Evolutionary conservation across 345 rosid genomes (phyloP), one percentile per base, ranked within the genome.

Genomic region (Lepidium africanum): DNA sequence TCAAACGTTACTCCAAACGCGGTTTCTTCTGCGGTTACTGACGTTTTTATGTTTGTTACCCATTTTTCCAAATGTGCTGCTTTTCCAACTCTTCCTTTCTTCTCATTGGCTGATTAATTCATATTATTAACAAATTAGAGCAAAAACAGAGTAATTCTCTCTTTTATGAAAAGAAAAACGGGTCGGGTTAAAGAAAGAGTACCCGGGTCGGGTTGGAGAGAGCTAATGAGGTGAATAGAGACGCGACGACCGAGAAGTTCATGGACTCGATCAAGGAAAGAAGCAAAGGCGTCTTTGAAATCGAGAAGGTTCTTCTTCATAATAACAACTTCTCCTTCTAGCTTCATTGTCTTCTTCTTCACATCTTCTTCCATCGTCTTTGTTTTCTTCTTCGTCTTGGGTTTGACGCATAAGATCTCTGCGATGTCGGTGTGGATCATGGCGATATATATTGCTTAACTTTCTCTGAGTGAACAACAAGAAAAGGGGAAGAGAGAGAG

Each of bases 281-380:
- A 90, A 69, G 96, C 89, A 58, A 77, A 76, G n/a, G 77, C 39
- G 60, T 90, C 94, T 59, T 56, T 64, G 57, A 90, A 73, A 69
- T 90, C 96, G 48, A 90, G 52, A 40, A 85, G 58, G 47, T 90
- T 87, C 78, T 87, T 90, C 79, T 86, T 87, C 96, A 90, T 90
- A 60, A 87, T 73, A 45, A 83, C 73, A 3, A 86, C 86, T 42
- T 74, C 80, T 56, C 88, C 94, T 43, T 63, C 61, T 42, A 87
- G 78, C 81, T 76, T 84, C 80, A 45, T 52, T 33, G 7, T 60
- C 36, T 35, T 76, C 25, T 12, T 63, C 55, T 13, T 70, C 40
- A 2, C 8, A 14, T 76, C 40, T 32, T 66, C 77, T 9, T 65
- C 56, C 57, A 39, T 71, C 1, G 16, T 13, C 59, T 32, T 61